phyloP scores from a whole-genome alignment of 2,329 filamentous ascomycete species.

The Neonectria neomacrospora region DNA sequence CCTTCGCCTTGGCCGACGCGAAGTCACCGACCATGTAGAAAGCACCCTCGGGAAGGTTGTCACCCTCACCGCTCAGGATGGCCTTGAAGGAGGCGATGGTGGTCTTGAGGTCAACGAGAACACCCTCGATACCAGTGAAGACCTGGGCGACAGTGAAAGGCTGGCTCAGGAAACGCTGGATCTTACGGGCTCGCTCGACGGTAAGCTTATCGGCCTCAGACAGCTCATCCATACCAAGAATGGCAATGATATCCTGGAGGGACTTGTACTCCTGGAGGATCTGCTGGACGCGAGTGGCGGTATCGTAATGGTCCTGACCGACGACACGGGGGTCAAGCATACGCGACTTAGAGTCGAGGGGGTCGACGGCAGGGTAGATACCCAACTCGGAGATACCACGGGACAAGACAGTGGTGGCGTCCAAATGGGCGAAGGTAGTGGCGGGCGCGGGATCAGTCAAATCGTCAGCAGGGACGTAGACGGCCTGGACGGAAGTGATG shows the following conservation, averaged over 20 bases:
- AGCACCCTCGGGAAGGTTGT: conserved; percentile 91
- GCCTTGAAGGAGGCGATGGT: conserved; percentile 98
- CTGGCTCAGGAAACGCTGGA: conserved; percentile 99
- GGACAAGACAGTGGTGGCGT: conserved; percentile 99
- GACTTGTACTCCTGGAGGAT: conserved; percentile 99
- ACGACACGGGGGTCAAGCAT: conserved; percentile 99
- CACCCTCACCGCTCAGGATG: conserved; percentile 94
- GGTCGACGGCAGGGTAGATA: conserved; percentile 99
- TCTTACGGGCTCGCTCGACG: conserved; percentile 99
- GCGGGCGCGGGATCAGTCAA: conserved; percentile 99
- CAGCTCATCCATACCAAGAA: conserved; percentile 99
- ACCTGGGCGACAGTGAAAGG: conserved; percentile 91
- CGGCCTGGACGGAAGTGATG: conserved; percentile 99
- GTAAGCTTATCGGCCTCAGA: conserved; percentile 99
- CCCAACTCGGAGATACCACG: conserved; percentile 99
- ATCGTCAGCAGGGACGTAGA: conserved; percentile 99
- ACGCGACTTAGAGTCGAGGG: conserved; percentile 99
- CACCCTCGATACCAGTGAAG: conserved; percentile 94
- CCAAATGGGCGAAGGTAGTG: conserved; percentile 99
- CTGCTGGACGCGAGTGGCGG: conserved; percentile 94
- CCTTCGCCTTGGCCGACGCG: conserved; percentile 91
- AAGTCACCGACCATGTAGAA: conserved; percentile 99
- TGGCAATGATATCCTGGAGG: conserved; percentile 99
- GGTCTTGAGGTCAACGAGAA: conserved; percentile 98
- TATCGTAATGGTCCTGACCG: conserved; percentile 97